phyloP scores from a whole-genome alignment of 176 grass and related monocot species.

The Ampelocalamus luodianensis region DNA sequence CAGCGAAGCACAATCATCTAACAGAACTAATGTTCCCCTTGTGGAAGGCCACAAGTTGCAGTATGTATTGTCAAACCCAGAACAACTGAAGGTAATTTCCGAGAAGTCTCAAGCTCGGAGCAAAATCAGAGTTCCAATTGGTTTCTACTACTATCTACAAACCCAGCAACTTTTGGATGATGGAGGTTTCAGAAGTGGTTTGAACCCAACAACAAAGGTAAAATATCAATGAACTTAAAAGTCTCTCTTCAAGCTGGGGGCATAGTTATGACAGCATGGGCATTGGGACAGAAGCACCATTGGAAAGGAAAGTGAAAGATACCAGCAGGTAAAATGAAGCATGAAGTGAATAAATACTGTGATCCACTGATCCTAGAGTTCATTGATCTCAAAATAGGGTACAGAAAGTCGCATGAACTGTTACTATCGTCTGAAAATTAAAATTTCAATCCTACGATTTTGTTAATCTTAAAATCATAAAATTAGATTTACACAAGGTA shows the following conservation, averaged over 20 bases:
- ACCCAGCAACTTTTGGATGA: neutral
- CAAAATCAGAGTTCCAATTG: neutral
- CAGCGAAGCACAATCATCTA: slow-evolving; percentile 17
- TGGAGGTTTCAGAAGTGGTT: neutral
- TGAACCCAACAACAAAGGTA: neutral
- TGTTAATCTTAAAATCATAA: neutral
- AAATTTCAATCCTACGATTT: neutral
- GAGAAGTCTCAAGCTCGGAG: neutral
- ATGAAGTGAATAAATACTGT: neutral
- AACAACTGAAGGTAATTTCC: neutral
- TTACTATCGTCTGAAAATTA: too few relatives aligned
- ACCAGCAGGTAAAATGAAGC: slow-evolving; percentile 6
- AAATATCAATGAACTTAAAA: neutral
- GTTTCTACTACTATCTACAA: neutral
- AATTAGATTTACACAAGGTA: neutral
- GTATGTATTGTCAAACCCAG: neutral
- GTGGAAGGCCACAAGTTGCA: neutral
- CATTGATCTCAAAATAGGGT: neutral
- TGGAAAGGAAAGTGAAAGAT: neutral
- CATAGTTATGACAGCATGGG: neutral
- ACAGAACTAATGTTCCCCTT: neutral
- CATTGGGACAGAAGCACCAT: neutral
- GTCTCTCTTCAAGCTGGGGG: neutral
- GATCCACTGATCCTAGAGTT: neutral
- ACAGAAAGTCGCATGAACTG: neutral